These are phyloP conservation scores for Lentinula edodes DNA, from an alignment of 768 basidiomycete genomes.

Conservation along the genomic window DNA sequence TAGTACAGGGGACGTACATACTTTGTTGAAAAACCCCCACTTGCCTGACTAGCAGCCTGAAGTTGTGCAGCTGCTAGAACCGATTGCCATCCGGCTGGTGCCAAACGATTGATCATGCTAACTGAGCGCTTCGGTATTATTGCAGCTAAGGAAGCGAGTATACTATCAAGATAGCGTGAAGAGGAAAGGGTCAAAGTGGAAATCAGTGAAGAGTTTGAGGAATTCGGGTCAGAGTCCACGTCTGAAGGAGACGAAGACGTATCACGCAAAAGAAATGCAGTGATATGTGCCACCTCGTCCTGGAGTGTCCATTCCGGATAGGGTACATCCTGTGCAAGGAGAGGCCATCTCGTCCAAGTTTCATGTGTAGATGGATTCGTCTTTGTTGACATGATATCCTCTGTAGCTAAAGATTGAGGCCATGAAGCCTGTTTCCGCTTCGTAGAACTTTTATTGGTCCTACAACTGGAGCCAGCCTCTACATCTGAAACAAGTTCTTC, in stretches of 20 bases:
- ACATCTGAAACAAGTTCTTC: neutral
- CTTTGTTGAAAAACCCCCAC: conserved; percentile 16
- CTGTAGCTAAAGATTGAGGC: conserved; percentile 5
- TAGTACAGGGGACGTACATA: conserved; percentile 11
- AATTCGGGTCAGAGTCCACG: conserved; percentile 8
- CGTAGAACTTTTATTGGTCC: conserved; percentile 8
- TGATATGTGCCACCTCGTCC: conserved; percentile 58
- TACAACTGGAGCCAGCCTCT: neutral
- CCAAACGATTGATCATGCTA: conserved; percentile 61
- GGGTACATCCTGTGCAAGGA: conserved; percentile 53
- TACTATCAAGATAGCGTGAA: conserved; percentile 39
- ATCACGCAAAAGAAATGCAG: conserved; percentile 11
- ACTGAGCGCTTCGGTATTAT: conserved; percentile 50
- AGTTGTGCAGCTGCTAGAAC: conserved; percentile 40
- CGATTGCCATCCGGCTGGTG: conserved; percentile 57
- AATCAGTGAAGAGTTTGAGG: conserved; percentile 19
- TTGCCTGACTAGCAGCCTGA: conserved; percentile 33
- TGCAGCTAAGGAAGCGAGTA: conserved; percentile 49
- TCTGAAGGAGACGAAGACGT: neutral
- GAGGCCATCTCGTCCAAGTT: conserved; percentile 75
- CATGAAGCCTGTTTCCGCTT: conserved; percentile 18
- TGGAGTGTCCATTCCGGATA: conserved; percentile 66
- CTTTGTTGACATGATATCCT: neutral
- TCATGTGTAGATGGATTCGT: conserved; percentile 19
- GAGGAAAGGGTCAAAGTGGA: conserved; percentile 37